These are phyloP conservation scores for Jatropha multifida DNA, from an alignment of 441 rosid genomes.

Conservation along the genomic window DNA sequence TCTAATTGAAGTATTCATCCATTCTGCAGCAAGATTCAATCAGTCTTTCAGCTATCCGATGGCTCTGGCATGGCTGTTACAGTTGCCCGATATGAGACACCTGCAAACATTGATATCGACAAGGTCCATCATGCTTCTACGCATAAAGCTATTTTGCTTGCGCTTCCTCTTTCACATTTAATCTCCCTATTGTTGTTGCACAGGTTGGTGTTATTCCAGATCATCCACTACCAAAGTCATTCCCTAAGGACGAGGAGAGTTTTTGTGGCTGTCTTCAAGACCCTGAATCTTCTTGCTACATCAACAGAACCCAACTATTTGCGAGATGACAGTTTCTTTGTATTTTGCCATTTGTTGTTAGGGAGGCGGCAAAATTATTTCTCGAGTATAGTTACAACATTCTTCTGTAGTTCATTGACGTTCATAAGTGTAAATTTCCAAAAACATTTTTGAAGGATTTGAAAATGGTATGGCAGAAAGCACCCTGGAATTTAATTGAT, in stretches of 20 bases:
- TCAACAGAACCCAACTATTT: constrained; percentile 61
- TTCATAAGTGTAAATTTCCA: not conserved
- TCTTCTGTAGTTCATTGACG: constrained; percentile 15
- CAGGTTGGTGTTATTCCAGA: constrained; percentile 92
- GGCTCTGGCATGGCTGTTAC: constrained; percentile 95
- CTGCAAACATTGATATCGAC: constrained; percentile 81
- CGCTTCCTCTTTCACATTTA: not conserved
- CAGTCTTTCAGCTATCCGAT: constrained; percentile 87
- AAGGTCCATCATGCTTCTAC: constrained; percentile 45
- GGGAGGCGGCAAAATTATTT: constrained; percentile 15
- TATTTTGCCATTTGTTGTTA: not conserved
- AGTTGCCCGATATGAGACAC: constrained; percentile 93
- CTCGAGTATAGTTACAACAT: constrained; percentile 9
- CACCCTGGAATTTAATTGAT: not conserved
- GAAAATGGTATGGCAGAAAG: not conserved
- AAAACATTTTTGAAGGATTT: not conserved
- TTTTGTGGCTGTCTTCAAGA: constrained; percentile 83
- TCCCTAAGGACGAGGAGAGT: constrained; percentile 73
- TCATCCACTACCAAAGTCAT: constrained; percentile 73
- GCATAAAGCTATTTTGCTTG: not conserved
- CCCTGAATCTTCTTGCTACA: constrained; percentile 63
- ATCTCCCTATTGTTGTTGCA: constrained; percentile 8
- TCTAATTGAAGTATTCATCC: constrained; percentile 17
- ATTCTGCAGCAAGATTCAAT: constrained; percentile 85
- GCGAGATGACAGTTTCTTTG: constrained; percentile 42